Evolutionary conservation across 176 grass and related monocot species (phyloP).

Genomic region (Secale cereale): DNA sequence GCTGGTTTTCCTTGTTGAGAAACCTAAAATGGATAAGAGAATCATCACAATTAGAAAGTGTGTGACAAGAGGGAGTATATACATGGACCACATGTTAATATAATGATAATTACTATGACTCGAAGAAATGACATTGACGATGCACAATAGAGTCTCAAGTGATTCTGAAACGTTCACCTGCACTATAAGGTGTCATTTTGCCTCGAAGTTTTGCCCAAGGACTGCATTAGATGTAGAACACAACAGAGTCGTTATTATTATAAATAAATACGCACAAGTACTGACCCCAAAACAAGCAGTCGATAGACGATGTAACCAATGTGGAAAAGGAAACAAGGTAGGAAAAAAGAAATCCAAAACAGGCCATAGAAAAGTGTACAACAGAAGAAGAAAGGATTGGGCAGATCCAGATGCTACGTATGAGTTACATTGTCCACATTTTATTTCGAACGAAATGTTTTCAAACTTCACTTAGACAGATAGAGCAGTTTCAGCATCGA

Average conservation of each 20-base stretch:
- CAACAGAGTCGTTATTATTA: background rate
- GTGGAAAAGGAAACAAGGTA: background rate
- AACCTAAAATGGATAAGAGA: background rate
- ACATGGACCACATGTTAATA: background rate
- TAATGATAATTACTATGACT: background rate
- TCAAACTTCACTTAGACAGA: background rate
- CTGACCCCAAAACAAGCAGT: background rate
- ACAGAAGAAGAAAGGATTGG: background rate
- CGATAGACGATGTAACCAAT: background rate
- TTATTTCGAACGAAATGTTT: background rate
- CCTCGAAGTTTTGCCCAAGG: background rate
- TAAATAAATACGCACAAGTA: background rate
- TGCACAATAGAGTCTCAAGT: too few relatives aligned
- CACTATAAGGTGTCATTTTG: background rate
- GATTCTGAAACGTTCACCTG: background rate
- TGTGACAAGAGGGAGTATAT: background rate
- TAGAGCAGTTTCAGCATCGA: background rate
- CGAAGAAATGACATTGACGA: too few relatives aligned
- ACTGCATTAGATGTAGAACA: slow-evolving; percentile 15
- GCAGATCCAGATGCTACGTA: background rate
- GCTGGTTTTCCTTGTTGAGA: background rate
- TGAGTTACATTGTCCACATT: background rate
- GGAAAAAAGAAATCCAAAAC: background rate
- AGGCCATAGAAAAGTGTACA: background rate
- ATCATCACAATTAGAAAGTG: background rate